Evolutionary conservation across 2,329 filamentous ascomycete genomes (phyloP), one percentile per base, ranked within the genome.

Genomic region (Neofusicoccum kwambonambiense): DNA sequence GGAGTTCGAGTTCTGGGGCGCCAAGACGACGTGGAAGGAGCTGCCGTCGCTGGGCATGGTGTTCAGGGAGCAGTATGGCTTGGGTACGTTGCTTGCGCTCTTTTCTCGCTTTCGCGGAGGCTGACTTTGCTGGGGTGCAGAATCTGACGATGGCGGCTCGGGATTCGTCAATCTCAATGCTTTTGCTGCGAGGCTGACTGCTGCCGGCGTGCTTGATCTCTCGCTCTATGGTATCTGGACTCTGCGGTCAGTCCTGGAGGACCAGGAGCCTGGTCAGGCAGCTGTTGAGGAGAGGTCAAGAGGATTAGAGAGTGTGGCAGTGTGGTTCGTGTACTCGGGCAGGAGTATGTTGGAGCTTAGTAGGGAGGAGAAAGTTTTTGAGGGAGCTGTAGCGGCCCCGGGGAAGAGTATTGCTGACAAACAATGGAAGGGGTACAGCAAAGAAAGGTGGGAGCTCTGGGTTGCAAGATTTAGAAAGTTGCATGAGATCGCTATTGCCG

Each of bases 161-260:
- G 27, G 27, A 5, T 31, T 31, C 27, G 27, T 31, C 27, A 7
- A 7, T 31, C 27, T 57, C 12, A 61, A 61, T 47, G 57, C 57
- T 12, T 61, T 61, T n/a, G 57, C 57, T 13, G 57, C 57, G 6
- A 31, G 37, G 17, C 41, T 61, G 13, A 61, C 57, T 5, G 19
- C 57, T 3, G 27, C 22, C 7, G 22, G 11, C 19, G 47, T 47
- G 11, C 9, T 12, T 9, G 60, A 63, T 4, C n/a, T 63, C 15
- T 63, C 60, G 7, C 34, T 63, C 4, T 63, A 63, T 13, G 60
- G 37, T 17, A 12, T 63, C 3, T 63, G 60, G 60, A 54, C 34
- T 17, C 11, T 63, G 37, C 60, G 60, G n/a, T 45, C 39, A 2
- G 60, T 27, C 1, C 15, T 63, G 15, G 60, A 63, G 13, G 58